Base-by-base conservation (phyloP, 805 yeast species). In the Wickerhamiella dianesei region DNA sequence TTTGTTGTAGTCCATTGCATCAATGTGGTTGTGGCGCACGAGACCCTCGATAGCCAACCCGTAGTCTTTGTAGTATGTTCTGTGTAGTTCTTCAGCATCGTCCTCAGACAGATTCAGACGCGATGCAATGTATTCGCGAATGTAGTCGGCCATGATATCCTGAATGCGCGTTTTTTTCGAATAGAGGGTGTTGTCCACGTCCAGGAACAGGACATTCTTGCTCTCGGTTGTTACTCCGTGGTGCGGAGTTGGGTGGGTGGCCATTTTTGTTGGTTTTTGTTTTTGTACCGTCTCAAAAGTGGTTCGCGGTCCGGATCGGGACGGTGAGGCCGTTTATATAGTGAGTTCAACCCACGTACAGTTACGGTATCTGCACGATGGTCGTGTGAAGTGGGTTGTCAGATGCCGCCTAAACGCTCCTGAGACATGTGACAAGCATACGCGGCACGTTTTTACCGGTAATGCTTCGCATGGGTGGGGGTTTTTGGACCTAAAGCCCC, bases 11-110 rank as follows among this genome's bases (percentile, higher is more conserved):
- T 84, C 92, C 63, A 89, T 59, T 4, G 96, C 96, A 61, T 89
- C 82, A 18, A 88, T 82, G 52, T 77, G 76, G 54, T 76, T 75
- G 55, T 66, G 66, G 56, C 69, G 63, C 18, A 76, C 79, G 42
- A 89, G 69, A 0, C 98, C 98, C 63, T 89, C 95, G 44, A 89
- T 76, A 0, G 97, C 96, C 50, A 89, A 71, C 1, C 98, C 98
- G 58, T 87, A 89, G 41, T 82, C 80, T 56, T 76, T 76, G 61
- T 89, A 92, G 66, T 89, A 89, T 51, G 72, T 71, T 61, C 69
- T 67, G 59, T 86, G 94, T 51, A 92, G 69, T 19, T 66, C 58
- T 48, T 72, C 73, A 1, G 98, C 97, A 12, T 81, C 86, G 40
- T 78, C 81, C 52, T 79, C 86, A 42, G 70, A 67, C 39, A 89